Conservation (phyloP, 805 yeast species). For the Cyberlindnera sargentensis region DNA sequence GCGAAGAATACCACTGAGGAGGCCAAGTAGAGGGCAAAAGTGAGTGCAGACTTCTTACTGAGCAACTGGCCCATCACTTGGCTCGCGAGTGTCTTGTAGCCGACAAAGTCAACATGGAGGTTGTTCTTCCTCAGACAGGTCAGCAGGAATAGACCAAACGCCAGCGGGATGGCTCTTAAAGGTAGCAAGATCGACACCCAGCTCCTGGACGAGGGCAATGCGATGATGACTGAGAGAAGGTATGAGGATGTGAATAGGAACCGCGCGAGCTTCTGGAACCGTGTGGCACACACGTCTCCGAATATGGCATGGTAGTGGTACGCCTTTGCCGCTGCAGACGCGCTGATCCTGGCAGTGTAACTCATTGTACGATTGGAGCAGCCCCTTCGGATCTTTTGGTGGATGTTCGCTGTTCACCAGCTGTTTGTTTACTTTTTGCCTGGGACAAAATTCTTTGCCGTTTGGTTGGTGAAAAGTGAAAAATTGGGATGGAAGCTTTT, state of each 20-base stretch:
- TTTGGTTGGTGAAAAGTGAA: too few relatives aligned
- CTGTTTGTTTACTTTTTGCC: background rate
- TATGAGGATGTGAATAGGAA: slow-evolving; percentile 26
- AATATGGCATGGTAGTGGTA: slow-evolving; percentile 32
- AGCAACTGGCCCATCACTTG: slow-evolving; percentile 21
- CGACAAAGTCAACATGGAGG: slow-evolving; percentile 30
- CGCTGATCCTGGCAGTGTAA: slow-evolving; percentile 1
- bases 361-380: slow-evolving; percentile 1
- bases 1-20: slow-evolving; percentile 21
- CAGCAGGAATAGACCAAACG: slow-evolving; percentile 26
- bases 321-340: slow-evolving; percentile 7
- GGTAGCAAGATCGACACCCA: slow-evolving; percentile 20
- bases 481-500: too few relatives aligned
- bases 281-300: slow-evolving; percentile 32
- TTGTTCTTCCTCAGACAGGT: slow-evolving; percentile 34
- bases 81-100: slow-evolving; percentile 25
- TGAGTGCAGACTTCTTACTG: slow-evolving; percentile 20
- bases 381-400: background rate
- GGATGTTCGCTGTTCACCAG: too few relatives aligned
- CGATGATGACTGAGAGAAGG: slow-evolving; percentile 20
- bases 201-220: slow-evolving; percentile 18
- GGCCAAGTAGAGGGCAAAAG: slow-evolving; percentile 15
- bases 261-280: slow-evolving; percentile 34
- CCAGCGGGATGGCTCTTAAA: slow-evolving; percentile 23
- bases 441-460: too few relatives aligned